Evolutionary conservation across 2,329 filamentous ascomycete genomes (phyloP), one percentile per base, ranked within the genome.

Genomic region (Colletotrichum sp.): DNA sequence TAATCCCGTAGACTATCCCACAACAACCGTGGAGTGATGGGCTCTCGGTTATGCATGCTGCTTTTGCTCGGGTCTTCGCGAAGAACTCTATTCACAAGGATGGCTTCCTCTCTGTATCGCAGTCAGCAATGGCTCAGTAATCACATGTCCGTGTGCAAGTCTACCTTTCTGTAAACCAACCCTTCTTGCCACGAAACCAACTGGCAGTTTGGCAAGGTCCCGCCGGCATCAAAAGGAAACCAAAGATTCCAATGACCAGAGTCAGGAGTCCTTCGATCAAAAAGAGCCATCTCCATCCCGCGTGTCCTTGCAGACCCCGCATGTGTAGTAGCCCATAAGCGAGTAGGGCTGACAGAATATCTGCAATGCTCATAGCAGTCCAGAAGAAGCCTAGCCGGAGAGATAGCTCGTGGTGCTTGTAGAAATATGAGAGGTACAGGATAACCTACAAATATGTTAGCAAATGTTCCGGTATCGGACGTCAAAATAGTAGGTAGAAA

Each of bases 11-110:
- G 81, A 6, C 88, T 88, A 32, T 89, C 81, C 87, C 88, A 91
- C 2, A 92, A 86, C 2, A 87, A 82, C 5, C 81, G 83, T 0
- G 85, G 85, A 1, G 89, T 90, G 39, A 93, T 88, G 0, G 88
- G 87, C 80, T 92, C 85, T 7, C 91, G 87, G 77, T 92, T 92
- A 80, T 92, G 90, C 90, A 93, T 92, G 68, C 88, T 87, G 71
- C 89, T 89, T 79, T 91, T 92, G 60, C 86, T 88, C 0, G 91
- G 91, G 72, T 93, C 92, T 60, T 93, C 92, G 2, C 92, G 89
- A 9, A 88, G 79, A 10, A 88, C 82, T 1, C 92, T 86, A 78
- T 93, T 93, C 52, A 93, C 90, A 4, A 93, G 87, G 73, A 93
- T 93, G 26, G 85, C 85, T 73, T 92, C 89, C 78, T 93, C 91